Evolutionary conservation across 2,329 filamentous ascomycete species (phyloP).

Genomic region (Cordyceps cicadae): DNA sequence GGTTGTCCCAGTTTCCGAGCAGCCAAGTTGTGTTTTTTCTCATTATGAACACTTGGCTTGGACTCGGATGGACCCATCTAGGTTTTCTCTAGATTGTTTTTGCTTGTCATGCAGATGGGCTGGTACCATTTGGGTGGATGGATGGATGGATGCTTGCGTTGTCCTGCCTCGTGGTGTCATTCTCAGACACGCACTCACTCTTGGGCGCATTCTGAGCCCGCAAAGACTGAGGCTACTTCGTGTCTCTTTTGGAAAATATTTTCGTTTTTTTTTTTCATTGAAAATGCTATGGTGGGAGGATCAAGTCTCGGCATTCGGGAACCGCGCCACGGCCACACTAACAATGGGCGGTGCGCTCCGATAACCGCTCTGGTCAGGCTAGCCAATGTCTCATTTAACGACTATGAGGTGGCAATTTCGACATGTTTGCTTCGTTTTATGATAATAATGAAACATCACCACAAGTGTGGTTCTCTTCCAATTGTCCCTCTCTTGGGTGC

Average conservation of each 20-base stretch:
- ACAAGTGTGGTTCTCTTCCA: background rate
- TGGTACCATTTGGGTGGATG: background rate
- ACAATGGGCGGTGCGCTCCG: background rate
- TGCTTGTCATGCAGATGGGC: slow-evolving; percentile 2
- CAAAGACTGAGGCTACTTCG: background rate
- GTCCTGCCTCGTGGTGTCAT: background rate
- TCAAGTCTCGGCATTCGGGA: slow-evolving; percentile 1
- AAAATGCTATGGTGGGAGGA: background rate
- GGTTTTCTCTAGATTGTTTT: background rate
- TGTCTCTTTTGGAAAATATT: background rate
- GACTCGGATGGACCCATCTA: background rate
- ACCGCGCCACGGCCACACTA: slow-evolving; percentile 1
- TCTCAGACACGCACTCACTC: background rate
- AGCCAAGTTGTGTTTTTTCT: background rate
- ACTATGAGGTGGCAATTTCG: background rate
- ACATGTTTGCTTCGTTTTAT: background rate
- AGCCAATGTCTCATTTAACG: background rate
- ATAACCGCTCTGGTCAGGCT: background rate
- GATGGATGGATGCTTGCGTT: background rate
- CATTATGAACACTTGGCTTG: too few relatives aligned
- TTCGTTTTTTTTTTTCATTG: background rate
- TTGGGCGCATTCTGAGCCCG: background rate
- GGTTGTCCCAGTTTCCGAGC: background rate
- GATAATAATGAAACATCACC: background rate
- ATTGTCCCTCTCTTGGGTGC: background rate